Percentiles rank a stretch among this genome's conserved stretches.
These are phyloP conservation scores for Fistulifera pelliculosa DNA, from an alignment of 108 stramenopile species.

Conservation along the genomic window DNA sequence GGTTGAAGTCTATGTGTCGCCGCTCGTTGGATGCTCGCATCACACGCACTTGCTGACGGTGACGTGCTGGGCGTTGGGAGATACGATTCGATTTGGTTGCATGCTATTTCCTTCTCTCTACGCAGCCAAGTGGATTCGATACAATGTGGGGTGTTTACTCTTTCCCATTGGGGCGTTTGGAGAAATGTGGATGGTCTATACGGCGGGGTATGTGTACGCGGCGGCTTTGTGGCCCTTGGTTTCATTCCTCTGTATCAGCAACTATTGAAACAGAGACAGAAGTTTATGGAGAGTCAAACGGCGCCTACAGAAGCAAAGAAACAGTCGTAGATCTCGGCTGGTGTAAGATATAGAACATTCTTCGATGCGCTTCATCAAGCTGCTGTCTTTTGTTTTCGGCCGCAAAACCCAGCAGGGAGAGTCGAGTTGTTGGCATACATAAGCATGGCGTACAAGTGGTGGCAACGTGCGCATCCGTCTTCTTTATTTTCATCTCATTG, in stretches of 20 bases:
- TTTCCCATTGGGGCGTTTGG: constrained; percentile 39
- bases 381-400: too few species aligned
- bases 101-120: constrained; percentile 14
- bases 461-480: too few species aligned
- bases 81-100: constrained; percentile 35
- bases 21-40: constrained; percentile 13
- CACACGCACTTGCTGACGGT: constrained; percentile 31
- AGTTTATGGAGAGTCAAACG: constrained; percentile 7
- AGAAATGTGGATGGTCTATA: constrained; percentile 38
- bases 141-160: constrained; percentile 30
- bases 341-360: too few species aligned
- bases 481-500: too few species aligned
- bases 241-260: constrained; percentile 36
- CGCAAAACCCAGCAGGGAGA: too few species aligned
- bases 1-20: constrained; percentile 28
- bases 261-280: constrained; percentile 31
- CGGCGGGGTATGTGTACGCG: constrained; percentile 11
- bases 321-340: too few species aligned
- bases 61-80: constrained; percentile 29
- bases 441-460: too few species aligned
- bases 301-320: not conserved
- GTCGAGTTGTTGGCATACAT: too few species aligned
- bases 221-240: constrained; percentile 36
- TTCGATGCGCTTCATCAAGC: too few species aligned
- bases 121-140: constrained; percentile 25